A percentile compares a stretch with the other conserved stretches of the same genome.
Conservation (phyloP, 208 protist species). For the Plasmodiophora brassicae region DNA sequence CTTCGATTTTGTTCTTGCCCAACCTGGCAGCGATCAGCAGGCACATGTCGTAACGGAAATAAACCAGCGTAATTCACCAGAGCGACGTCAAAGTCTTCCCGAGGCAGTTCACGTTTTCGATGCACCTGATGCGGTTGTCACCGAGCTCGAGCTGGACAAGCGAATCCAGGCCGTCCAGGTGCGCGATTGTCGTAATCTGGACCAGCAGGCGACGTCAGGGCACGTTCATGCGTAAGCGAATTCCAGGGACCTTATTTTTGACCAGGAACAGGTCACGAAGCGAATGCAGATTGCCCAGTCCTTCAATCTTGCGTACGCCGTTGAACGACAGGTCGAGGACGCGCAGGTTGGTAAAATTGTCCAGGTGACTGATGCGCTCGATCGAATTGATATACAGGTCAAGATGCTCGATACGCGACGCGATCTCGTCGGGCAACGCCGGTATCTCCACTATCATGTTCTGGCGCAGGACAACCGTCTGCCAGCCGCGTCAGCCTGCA, state of each 20-base stretch:
- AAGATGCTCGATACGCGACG: not conserved
- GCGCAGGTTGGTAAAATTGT: slow-evolving; percentile 20
- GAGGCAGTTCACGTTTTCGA: not conserved
- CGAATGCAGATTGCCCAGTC: not conserved
- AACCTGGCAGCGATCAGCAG: not conserved
- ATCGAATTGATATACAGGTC: slow-evolving; percentile 12
- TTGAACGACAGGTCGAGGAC: slow-evolving; percentile 21
- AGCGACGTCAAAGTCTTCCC: not conserved
- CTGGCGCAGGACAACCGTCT: slow-evolving; percentile 2
- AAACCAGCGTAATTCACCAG: too few species aligned
- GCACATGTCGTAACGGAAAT: too few species aligned
- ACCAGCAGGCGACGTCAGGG: too few species aligned
- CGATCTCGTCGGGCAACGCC: not conserved
- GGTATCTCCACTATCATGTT: not conserved
- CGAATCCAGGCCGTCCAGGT: not conserved
- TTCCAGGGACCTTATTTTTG: not conserved
- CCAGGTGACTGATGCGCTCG: not conserved
- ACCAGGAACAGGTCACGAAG: not conserved
- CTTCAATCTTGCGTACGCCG: not conserved
- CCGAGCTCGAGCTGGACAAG: not conserved
- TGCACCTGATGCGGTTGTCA: not conserved
- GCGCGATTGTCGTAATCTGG: not conserved
- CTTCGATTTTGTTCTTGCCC: slow-evolving; percentile 20
- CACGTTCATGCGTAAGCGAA: too few species aligned
- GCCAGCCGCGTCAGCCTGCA: too few species aligned